Conservation (phyloP, 176 grass and related monocot species). For the Echinochloa phyllopogon region DNA sequence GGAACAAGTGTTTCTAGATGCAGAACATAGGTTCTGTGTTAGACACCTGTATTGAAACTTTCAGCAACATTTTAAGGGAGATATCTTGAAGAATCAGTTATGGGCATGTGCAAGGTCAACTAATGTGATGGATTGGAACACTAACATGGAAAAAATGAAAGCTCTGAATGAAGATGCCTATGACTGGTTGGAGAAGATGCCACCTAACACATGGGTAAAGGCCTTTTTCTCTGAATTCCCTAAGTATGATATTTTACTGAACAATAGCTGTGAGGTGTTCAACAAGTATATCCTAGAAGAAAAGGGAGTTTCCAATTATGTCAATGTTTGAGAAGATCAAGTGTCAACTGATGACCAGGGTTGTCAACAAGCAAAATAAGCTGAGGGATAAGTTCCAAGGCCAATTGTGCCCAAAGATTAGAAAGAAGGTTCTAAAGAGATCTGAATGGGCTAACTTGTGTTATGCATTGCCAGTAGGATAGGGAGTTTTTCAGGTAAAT, state of each 20-base stretch:
- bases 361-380: too few relatives aligned
- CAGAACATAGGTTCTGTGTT: background rate
- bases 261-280: background rate
- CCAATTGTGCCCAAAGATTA: too few relatives aligned
- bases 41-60: background rate
- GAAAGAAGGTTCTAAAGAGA: too few relatives aligned
- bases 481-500: too few relatives aligned
- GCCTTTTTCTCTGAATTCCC: background rate
- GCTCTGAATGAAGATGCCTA: background rate
- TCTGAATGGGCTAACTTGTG: too few relatives aligned
- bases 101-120: conserved; percentile 3
- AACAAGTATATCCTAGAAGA: background rate
- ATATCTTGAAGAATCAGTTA: background rate
- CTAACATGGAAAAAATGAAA: background rate
- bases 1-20: background rate
- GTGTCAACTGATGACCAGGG: background rate
- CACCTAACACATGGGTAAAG: background rate
- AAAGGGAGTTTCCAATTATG: background rate
- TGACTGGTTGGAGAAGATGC: background rate
- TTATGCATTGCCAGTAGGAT: too few relatives aligned
- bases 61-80: background rate
- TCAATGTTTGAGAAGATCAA: background rate
- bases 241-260: background rate
- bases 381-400: too few relatives aligned
- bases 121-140: background rate